Percentiles rank a stretch among this genome's conserved stretches.
phyloP scores from a whole-genome alignment of 306 rosid species.

The Cucumis hystrix region DNA sequence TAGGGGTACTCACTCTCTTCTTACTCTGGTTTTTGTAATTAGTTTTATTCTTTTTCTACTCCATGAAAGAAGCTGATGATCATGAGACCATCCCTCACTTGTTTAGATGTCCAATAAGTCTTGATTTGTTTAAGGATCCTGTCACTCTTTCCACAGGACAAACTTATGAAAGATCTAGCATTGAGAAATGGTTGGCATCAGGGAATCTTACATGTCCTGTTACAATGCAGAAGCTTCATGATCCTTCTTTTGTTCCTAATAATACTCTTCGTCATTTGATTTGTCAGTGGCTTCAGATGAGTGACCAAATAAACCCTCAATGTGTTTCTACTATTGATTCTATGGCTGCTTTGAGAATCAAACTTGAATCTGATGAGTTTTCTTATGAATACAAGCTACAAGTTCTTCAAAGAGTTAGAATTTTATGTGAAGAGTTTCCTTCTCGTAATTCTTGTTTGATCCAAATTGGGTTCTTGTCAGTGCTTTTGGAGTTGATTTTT shows the following conservation, averaged over 20 bases:
- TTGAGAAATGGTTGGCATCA: slow-evolving; percentile 55
- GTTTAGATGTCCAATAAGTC: slow-evolving; percentile 75
- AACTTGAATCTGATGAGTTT: slow-evolving; percentile 32
- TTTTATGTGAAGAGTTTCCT: slow-evolving; percentile 28
- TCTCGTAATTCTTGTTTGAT: slow-evolving; percentile 33
- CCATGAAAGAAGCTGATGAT: slow-evolving; percentile 29
- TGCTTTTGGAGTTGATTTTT: slow-evolving; percentile 46
- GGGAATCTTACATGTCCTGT: slow-evolving; percentile 90
- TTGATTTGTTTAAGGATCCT: slow-evolving; percentile 76
- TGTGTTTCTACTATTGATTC: slow-evolving; percentile 26
- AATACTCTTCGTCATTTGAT: slow-evolving; percentile 73
- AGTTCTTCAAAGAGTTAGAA: slow-evolving; percentile 28
- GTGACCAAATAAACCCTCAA: slow-evolving; percentile 22
- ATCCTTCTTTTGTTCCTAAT: slow-evolving; percentile 63
- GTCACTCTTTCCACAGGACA: slow-evolving; percentile 79
- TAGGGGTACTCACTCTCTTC: not conserved
- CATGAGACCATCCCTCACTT: slow-evolving; percentile 49
- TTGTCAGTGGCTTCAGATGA: slow-evolving; percentile 46
- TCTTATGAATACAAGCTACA: slow-evolving; percentile 31
- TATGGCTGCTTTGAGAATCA: slow-evolving; percentile 28
- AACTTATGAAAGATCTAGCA: slow-evolving; percentile 75
- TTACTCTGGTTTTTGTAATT: not conserved
- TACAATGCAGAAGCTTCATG: slow-evolving; percentile 86
- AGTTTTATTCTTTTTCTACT: not conserved
- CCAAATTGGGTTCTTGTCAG: slow-evolving; percentile 52